Percentiles rank a stretch among this genome's conserved stretches.
Evolutionary conservation across 257 asterid genomes (phyloP).

Genomic region (Forsythia suspensa): DNA sequence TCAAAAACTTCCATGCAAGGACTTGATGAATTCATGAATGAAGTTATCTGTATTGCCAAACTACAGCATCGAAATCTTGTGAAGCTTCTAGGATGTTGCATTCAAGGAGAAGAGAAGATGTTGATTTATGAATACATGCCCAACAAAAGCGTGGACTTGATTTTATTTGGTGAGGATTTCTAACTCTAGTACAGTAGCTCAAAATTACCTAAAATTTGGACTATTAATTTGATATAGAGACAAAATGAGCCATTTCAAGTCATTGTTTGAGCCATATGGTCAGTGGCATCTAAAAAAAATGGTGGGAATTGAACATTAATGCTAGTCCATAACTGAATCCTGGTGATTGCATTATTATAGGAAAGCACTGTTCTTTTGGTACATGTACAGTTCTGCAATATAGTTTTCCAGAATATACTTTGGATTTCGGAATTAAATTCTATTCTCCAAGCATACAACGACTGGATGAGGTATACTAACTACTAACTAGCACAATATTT

Average conservation of each 20-base stretch:
- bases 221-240: not conserved
- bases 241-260: not conserved
- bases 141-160: conserved; percentile 33
- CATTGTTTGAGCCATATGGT: not conserved
- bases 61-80: conserved; percentile 56
- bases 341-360: not conserved
- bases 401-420: not conserved
- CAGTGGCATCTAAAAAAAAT: not conserved
- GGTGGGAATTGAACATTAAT: not conserved
- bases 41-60: conserved; percentile 35
- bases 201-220: not conserved
- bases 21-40: conserved; percentile 42
- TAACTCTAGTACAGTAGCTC: not conserved
- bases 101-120: conserved; percentile 31
- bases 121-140: conserved; percentile 39
- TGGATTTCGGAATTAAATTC: not conserved
- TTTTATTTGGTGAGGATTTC: conserved; percentile 27
- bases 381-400: not conserved
- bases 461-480: not conserved
- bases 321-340: not conserved
- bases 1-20: conserved; percentile 41
- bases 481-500: not conserved
- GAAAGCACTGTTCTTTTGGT: not conserved
- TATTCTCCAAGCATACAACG: not conserved
- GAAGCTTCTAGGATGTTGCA: conserved; percentile 43